Base-by-base conservation (phyloP, 306 rosid species). In the Corylus heterophylla region DNA sequence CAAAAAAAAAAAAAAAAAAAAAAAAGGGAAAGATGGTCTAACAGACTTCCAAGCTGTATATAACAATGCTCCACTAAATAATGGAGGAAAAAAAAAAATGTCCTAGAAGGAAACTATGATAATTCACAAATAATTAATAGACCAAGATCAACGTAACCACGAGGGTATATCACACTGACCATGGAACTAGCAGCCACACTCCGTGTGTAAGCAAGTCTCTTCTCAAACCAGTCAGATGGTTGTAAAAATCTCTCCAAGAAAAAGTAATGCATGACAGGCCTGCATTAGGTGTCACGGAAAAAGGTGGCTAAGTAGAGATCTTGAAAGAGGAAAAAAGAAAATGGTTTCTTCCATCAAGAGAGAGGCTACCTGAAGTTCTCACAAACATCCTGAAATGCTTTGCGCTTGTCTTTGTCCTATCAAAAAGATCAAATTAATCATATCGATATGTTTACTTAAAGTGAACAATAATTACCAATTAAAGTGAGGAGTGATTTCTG, bases 151-250 rank as follows among this genome's bases (percentile, higher is more conserved):
- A 56, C 18, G 29, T 50, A 35, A 61, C 56, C 58, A 17, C 7
- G 37, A 59, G 85, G 59, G 68, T 61, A 74, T 27, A 84, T 79
- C 79, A 71, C 72, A 87, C 88, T 82, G 49, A 87, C 98, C 98
- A 94, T 94, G 80, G 97, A 94, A 86, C 98, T 94, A 70, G 97
- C 89, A 78, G 98, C 98, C 81, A 94, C 95, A 80, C 97, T 94
- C 79, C 97, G 83, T 14, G 97, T 86, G 80, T 91, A 92, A 29
- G 97, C 93, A 79, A 94, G 94, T 81, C 98, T 90, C 91, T 92
- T 92, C 86, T 92, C 97, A 87, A 92, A 92, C 98, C 98, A 94
- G 80, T 92, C 94, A 72, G 97, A 91, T 56, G 97, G 95, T 81
- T 92, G 96, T 80, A 89, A 74, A 76, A 94, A 94, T 76, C 98